Conservation (phyloP, 257 asterid species). For the Rauvolfia tetraphylla region DNA sequence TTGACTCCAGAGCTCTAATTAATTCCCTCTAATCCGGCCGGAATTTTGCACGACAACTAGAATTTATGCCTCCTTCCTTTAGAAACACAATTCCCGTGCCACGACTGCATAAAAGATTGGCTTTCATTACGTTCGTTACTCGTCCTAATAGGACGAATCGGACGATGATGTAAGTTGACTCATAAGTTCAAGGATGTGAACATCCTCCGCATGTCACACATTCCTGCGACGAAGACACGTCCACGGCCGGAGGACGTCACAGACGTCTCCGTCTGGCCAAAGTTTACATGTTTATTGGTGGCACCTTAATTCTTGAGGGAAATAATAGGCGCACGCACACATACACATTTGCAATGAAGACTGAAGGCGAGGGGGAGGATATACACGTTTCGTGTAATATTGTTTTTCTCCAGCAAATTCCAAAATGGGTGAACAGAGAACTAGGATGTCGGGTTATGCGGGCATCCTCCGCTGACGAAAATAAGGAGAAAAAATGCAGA, state of each 20-base stretch:
- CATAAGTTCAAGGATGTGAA: background rate
- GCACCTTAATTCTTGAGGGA: background rate
- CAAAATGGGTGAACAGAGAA: slow-evolving; percentile 19
- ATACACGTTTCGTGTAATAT: background rate
- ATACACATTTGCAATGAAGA: too few species aligned
- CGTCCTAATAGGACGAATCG: background rate
- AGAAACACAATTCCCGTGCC: background rate
- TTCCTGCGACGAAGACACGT: slow-evolving; percentile 21
- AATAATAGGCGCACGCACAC: background rate
- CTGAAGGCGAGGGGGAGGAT: slow-evolving; percentile 11
- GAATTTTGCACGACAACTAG: slow-evolving; percentile 8
- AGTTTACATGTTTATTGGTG: background rate
- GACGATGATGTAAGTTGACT: background rate
- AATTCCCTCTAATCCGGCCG: slow-evolving; percentile 24
- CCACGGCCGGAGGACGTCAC: background rate
- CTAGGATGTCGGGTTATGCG: slow-evolving; percentile 8
- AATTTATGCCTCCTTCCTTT: background rate
- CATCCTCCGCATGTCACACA: slow-evolving; percentile 12
- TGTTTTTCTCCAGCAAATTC: background rate
- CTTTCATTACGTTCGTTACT: background rate
- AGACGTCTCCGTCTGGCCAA: background rate
- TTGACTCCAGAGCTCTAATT: slow-evolving; percentile 15
- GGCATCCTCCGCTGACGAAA: slow-evolving; percentile 14
- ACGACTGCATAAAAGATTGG: background rate
- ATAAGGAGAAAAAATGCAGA: background rate